phyloP scores from a whole-genome alignment of 768 basidiomycete genomes.

The Lactifluus rugatus region DNA sequence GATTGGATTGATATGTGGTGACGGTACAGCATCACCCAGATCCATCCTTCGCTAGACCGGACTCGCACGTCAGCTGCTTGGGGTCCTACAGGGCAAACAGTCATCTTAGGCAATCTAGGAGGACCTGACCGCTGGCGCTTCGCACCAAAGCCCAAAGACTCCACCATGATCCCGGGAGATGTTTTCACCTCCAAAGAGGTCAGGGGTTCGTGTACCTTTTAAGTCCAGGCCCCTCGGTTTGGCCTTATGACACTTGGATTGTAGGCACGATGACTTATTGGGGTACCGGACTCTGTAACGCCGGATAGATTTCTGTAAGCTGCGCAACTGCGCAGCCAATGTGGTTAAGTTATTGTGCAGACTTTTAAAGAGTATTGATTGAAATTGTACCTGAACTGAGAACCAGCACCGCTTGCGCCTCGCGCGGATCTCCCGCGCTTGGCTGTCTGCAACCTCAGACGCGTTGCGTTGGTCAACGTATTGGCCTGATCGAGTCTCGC shows the following conservation, averaged over 20 bases:
- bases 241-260: not conserved
- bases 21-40: no score
- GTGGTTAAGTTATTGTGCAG: no score
- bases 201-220: not conserved
- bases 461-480: not conserved
- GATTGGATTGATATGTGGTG: no score
- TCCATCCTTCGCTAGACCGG: no score
- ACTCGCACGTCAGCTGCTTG: no score
- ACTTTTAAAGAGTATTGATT: no score
- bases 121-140: not conserved
- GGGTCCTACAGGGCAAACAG: no score
- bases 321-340: no score
- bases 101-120: not conserved
- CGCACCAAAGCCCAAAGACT: no score
- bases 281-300: not conserved
- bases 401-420: not conserved
- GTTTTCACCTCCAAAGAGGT: not conserved
- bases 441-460: not conserved
- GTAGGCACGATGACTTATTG: not conserved
- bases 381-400: no score
- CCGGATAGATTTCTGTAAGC: not conserved
- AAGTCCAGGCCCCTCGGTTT: no score
- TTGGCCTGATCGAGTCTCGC: not conserved
- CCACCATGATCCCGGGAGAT: no score
- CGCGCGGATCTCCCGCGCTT: not conserved